A percentile compares a stretch with the other conserved stretches of the same genome.
These are phyloP conservation scores for Ophiocordyceps unilateralis DNA, from an alignment of 2,329 filamentous ascomycete species.

Conservation along the genomic window DNA sequence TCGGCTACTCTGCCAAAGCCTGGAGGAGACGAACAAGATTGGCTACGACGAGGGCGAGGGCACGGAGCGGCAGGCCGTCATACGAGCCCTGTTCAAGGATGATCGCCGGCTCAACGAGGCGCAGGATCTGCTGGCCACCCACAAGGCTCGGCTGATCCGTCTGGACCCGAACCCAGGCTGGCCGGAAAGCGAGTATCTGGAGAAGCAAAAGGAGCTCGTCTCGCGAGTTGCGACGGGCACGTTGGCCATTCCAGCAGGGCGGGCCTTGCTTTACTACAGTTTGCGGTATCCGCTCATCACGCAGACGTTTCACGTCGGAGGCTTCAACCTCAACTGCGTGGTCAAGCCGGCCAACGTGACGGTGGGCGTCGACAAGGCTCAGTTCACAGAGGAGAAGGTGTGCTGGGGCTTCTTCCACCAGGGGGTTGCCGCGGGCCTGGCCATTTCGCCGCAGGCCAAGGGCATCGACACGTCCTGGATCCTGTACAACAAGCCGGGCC, in stretches of 20 bases:
- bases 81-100: slow-evolving; percentile 75
- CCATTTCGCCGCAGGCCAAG: slow-evolving; percentile 75
- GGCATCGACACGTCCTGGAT: slow-evolving; percentile 99
- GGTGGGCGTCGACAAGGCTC: slow-evolving; percentile 74
- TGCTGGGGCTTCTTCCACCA: slow-evolving; percentile 98
- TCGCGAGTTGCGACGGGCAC: slow-evolving; percentile 76
- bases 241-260: slow-evolving; percentile 72
- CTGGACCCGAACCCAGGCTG: slow-evolving; percentile 59
- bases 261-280: slow-evolving; percentile 76
- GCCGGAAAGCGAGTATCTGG: slow-evolving; percentile 74
- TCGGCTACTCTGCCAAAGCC: slow-evolving; percentile 54
- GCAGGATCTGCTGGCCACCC: slow-evolving; percentile 67
- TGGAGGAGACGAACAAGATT: slow-evolving; percentile 40
- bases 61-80: slow-evolving; percentile 67
- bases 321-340: slow-evolving; percentile 80
- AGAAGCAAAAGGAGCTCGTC: slow-evolving; percentile 82
- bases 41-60: slow-evolving; percentile 66
- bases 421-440: slow-evolving; percentile 79
- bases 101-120: slow-evolving; percentile 83
- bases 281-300: slow-evolving; percentile 78
- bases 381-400: slow-evolving; percentile 89
- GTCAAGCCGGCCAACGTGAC: slow-evolving; percentile 87
- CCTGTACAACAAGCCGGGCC: slow-evolving; percentile 80
- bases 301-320: slow-evolving; percentile 75
- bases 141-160: slow-evolving; percentile 61